These are phyloP conservation scores for Zygosaccharomyces gambellarensis DNA, from an alignment of 805 yeast species.

Conservation along the genomic window DNA sequence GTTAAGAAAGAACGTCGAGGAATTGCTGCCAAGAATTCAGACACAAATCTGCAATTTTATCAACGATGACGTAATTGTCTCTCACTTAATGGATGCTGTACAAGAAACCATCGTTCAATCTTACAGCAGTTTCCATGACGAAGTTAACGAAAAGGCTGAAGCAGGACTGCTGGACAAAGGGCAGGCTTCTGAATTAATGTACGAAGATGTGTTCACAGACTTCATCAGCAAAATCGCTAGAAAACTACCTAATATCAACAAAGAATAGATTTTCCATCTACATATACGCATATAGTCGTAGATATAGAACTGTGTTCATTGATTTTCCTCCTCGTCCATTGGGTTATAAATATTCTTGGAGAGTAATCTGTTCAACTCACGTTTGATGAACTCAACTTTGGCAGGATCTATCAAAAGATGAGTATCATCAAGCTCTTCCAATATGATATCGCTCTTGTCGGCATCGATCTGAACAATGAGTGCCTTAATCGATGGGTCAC, in stretches of 20 bases:
- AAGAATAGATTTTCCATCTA: not conserved
- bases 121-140: slow-evolving; percentile 51
- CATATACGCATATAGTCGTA: not conserved
- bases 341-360: slow-evolving; percentile 86
- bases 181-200: slow-evolving; percentile 50
- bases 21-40: slow-evolving; percentile 53
- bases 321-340: slow-evolving; percentile 59
- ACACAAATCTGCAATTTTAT: slow-evolving; percentile 51
- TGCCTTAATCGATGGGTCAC: slow-evolving; percentile 93
- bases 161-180: slow-evolving; percentile 23
- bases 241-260: slow-evolving; percentile 11
- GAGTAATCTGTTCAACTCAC: slow-evolving; percentile 67
- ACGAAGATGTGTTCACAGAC: slow-evolving; percentile 54
- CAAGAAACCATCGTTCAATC: slow-evolving; percentile 55
- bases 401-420: slow-evolving; percentile 78
- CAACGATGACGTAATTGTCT: slow-evolving; percentile 48
- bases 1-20: slow-evolving; percentile 47
- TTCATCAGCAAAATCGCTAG: slow-evolving; percentile 39
- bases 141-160: slow-evolving; percentile 28
- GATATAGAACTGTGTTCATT: slow-evolving; percentile 5
- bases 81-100: slow-evolving; percentile 56
- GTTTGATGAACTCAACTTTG: slow-evolving; percentile 70
- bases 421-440: slow-evolving; percentile 83
- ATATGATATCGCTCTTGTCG: slow-evolving; percentile 63
- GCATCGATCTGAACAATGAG: slow-evolving; percentile 79